Base-by-base conservation (phyloP, 257 asterid species). In the Przewalskia tangutica region DNA sequence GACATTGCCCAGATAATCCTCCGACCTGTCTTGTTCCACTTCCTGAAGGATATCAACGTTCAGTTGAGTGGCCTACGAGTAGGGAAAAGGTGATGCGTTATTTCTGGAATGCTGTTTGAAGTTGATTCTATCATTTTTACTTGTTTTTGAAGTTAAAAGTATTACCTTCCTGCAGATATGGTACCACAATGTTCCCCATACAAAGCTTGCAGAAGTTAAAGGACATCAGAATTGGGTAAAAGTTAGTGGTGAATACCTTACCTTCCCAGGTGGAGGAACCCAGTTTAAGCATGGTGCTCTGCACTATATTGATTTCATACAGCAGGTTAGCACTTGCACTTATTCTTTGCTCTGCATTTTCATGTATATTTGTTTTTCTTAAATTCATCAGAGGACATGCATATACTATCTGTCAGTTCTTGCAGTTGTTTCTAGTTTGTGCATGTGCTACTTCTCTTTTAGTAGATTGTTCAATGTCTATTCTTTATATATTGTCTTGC, bases 231-330 rank as follows among this genome's bases (percentile, higher is more conserved):
- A 95, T 83, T 95, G 99, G 99, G 98, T 95, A 70, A 94, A 95
- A 89, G 88, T 95, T 83, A 94, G 90, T 20, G 99, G 98, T 55
- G 97, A 96, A 81, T 92, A 90, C 90, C 98, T 96, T 63, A 94
- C 93, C 20, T 96, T 96, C 88, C 99, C 99, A 65, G 99, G 99
- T 80, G 99, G 99, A 83, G 98, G 99, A 58, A 95, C 99, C 79
- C 99, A 95, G 86, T 95, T 95, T 88, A 92, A 91, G 90, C 97
- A 90, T 68, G 99, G 99, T 60, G 99, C 99, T 62, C 98, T 94
- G 84, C 98, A 94, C 86, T 95, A 95, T 89, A 92, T 95, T 82
- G 99, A 95, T 90, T 91, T 92, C 89, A 92, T 95, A 75, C 97
- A 94, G 87, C 90, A 95, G 95, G 99, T 95, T 85, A 63, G 77